A percentile compares a stretch with the other conserved stretches of the same genome.
These are phyloP conservation scores for Xylaria sp. DNA, from an alignment of 2,329 filamentous ascomycete species.

Conservation along the genomic window DNA sequence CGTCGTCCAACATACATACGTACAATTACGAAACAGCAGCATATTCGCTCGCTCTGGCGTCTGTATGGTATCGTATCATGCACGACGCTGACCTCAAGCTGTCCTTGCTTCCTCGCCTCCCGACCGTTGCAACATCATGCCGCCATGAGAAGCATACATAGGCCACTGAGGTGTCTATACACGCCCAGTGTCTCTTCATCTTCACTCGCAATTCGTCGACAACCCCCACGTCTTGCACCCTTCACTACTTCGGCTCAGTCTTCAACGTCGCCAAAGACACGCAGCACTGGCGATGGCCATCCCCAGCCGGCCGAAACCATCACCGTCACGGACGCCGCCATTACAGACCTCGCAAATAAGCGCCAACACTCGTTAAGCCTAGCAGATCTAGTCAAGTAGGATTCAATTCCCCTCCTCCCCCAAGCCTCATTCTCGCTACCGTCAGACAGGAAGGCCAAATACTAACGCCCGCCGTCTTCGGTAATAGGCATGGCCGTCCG, in stretches of 20 bases:
- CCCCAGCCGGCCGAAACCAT: conserved; percentile 58
- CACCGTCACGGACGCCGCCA: conserved; percentile 77
- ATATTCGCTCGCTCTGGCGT: neutral
- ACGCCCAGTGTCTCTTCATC: conserved; percentile 42
- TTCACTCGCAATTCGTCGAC: conserved; percentile 19
- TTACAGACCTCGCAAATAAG: conserved; percentile 80
- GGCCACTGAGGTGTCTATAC: conserved; percentile 54
- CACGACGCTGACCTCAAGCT: neutral
- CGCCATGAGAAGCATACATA: conserved; percentile 57
- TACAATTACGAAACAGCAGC: neutral
- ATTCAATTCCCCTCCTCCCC: conserved; percentile 37
- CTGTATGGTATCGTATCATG: neutral
- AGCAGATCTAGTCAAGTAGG: conserved; percentile 86
- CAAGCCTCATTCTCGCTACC: neutral
- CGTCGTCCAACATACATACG: neutral
- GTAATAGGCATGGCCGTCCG: conserved; percentile 75
- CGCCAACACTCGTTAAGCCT: conserved; percentile 85
- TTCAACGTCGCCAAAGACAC: conserved; percentile 18
- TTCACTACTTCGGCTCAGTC: conserved; percentile 33
- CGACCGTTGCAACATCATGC: conserved; percentile 52
- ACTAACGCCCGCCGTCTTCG: conserved; percentile 12
- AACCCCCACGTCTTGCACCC: conserved; percentile 30
- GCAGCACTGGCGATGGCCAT: conserved; percentile 49
- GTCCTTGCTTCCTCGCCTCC: conserved; percentile 32
- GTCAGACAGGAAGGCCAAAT: neutral